A percentile compares a stretch with the other conserved stretches of the same genome.
Conservation (phyloP, 306 rosid species). For the Prinsepia uniflora region DNA sequence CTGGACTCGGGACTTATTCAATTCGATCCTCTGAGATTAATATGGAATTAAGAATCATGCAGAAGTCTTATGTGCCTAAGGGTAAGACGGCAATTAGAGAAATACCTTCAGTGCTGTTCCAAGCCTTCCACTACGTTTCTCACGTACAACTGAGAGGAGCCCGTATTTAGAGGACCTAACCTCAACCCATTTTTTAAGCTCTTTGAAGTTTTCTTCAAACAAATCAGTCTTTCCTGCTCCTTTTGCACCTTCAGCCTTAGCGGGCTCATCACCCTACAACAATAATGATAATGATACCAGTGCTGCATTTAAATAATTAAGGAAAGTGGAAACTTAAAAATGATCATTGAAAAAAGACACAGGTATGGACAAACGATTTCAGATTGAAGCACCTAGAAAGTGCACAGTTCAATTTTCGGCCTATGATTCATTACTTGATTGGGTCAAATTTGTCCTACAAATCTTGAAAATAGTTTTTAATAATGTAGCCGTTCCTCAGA, state of each 20-base stretch:
- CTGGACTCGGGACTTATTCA: neutral
- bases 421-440: too few species aligned
- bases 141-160: slow-evolving; percentile 63
- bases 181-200: slow-evolving; percentile 85
- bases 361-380: neutral
- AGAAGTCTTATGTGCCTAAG: neutral
- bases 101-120: slow-evolving; percentile 86
- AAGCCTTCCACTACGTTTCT: slow-evolving; percentile 70
- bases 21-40: neutral
- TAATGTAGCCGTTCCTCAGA: neutral
- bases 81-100: neutral
- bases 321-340: neutral
- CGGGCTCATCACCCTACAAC: slow-evolving; percentile 41
- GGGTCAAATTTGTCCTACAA: neutral
- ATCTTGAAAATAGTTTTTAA: neutral
- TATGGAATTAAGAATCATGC: neutral
- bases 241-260: slow-evolving; percentile 34
- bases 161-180: slow-evolving; percentile 74
- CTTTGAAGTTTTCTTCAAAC: slow-evolving; percentile 78
- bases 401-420: too few species aligned
- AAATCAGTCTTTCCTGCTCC: slow-evolving; percentile 37
- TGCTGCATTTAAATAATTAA: neutral
- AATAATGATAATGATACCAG: slow-evolving; percentile 1
- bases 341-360: neutral
- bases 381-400: neutral